These are phyloP conservation scores for Erodium moschatum DNA, from an alignment of 441 rosid genomes.

Conservation along the genomic window DNA sequence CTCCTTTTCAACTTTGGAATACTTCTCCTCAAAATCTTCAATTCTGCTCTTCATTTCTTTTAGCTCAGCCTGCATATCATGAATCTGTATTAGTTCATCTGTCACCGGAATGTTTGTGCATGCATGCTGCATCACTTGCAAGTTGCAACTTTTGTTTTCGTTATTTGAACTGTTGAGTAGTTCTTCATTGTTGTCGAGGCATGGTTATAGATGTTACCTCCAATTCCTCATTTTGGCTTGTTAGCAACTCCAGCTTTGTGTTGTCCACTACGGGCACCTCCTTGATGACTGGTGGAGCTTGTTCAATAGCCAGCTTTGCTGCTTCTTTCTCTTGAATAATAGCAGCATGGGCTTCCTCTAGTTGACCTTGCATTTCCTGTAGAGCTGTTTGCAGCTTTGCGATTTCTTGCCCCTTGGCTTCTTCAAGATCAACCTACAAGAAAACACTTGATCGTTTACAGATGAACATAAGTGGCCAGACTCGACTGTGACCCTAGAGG, in stretches of 20 bases:
- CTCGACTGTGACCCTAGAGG: neutral
- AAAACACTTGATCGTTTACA: conserved; percentile 11
- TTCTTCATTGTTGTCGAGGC: too few relatives aligned
- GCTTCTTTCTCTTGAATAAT: conserved; percentile 46
- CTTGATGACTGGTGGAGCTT: conserved; percentile 55
- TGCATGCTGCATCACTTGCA: too few relatives aligned
- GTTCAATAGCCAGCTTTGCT: conserved; percentile 49
- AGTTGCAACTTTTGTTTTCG: too few relatives aligned
- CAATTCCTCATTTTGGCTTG: conserved; percentile 35
- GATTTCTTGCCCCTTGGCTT: conserved; percentile 52
- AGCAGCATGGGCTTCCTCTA: conserved; percentile 44
- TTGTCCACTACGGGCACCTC: conserved; percentile 54
- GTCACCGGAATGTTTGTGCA: neutral
- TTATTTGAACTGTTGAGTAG: too few relatives aligned
- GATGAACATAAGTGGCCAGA: conserved; percentile 1
- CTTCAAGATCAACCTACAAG: conserved; percentile 60
- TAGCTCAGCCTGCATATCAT: conserved; percentile 34
- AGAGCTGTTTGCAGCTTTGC: conserved; percentile 39
- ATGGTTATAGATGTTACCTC: conserved; percentile 32
- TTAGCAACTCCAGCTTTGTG: conserved; percentile 37
- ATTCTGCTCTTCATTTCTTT: conserved; percentile 30
- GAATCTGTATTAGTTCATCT: conserved; percentile 7
- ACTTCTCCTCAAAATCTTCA: conserved; percentile 38
- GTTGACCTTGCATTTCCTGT: conserved; percentile 38
- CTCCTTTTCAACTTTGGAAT: conserved; percentile 34